Evolutionary conservation across 2,329 filamentous ascomycete species (phyloP).

Genomic region (Tetracladium maxilliforme): DNA sequence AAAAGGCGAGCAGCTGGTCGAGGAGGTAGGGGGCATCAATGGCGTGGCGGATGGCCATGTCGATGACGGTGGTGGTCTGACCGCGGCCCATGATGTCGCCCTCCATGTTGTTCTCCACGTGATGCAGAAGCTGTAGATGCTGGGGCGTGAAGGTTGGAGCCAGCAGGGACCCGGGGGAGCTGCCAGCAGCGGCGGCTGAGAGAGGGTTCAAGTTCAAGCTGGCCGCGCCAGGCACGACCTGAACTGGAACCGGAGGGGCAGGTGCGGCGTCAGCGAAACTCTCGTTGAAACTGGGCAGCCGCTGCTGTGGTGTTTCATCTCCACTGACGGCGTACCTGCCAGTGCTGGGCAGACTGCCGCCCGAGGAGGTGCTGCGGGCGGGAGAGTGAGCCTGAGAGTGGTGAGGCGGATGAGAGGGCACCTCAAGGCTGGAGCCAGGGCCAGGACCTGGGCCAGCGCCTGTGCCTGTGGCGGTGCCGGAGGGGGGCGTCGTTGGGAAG

Average conservation of each 20-base stretch:
- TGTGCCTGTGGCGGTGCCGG: conserved; percentile 1
- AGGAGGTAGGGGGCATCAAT: conserved; percentile 18
- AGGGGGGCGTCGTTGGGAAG: conserved; percentile 6
- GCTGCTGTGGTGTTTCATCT: too few relatives aligned
- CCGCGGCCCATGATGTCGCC: conserved; percentile 9
- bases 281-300: too few relatives aligned
- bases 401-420: too few relatives aligned
- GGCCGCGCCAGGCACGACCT: too few relatives aligned
- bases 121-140: conserved; percentile 19
- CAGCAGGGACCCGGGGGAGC: not conserved
- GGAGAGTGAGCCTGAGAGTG: too few relatives aligned
- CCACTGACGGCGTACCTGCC: too few relatives aligned
- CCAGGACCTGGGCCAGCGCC: not conserved
- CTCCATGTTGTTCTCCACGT: conserved; percentile 13
- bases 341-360: too few relatives aligned
- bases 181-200: not conserved
- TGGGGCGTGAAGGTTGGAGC: conserved; percentile 13
- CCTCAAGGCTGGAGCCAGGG: too few relatives aligned
- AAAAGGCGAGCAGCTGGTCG: conserved; percentile 19
- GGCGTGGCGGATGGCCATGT: conserved; percentile 9
- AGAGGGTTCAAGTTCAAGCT: too few relatives aligned
- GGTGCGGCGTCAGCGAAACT: too few relatives aligned
- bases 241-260: too few relatives aligned
- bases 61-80: conserved; percentile 6
- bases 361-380: too few relatives aligned